These are phyloP conservation scores for Helianthus tuberosus DNA, from an alignment of 129 eudicot genomes.

Conservation along the genomic window DNA sequence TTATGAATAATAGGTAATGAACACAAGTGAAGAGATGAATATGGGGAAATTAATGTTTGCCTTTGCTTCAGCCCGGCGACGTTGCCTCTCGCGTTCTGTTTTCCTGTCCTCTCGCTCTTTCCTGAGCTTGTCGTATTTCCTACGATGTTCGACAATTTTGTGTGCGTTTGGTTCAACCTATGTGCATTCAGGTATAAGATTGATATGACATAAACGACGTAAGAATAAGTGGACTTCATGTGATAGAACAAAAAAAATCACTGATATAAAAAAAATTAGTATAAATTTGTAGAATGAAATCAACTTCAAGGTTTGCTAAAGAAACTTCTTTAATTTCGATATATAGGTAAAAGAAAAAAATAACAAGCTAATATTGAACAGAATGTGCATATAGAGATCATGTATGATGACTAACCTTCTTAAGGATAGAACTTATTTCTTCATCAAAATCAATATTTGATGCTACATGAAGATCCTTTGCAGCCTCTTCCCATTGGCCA, in stretches of 20 bases:
- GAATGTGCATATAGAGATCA: neutral
- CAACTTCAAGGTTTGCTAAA: neutral
- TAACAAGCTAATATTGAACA: neutral
- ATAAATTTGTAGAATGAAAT: neutral
- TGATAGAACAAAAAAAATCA: neutral
- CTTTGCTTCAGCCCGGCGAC: slow-evolving; percentile 89
- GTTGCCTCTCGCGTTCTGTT: slow-evolving; percentile 72
- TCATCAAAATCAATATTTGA: slow-evolving; percentile 92
- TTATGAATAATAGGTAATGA: neutral
- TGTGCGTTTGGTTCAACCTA: slow-evolving; percentile 99
- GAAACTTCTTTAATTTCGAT: neutral
- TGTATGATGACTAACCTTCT: slow-evolving; percentile 60
- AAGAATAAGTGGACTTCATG: neutral
- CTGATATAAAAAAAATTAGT: no score
- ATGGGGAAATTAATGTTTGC: slow-evolving; percentile 24
- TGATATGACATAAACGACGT: neutral
- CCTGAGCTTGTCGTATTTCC: slow-evolving; percentile 85
- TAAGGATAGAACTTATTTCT: slow-evolving; percentile 81
- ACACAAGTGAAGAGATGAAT: neutral
- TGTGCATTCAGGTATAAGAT: neutral
- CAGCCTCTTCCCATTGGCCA: slow-evolving; percentile 95
- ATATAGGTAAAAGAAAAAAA: neutral
- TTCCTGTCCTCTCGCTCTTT: slow-evolving; percentile 83
- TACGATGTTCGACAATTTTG: slow-evolving; percentile 89
- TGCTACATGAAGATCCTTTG: slow-evolving; percentile 94